These are phyloP conservation scores for Bruguiera sexangula DNA, from an alignment of 345 rosid genomes.

Conservation along the genomic window DNA sequence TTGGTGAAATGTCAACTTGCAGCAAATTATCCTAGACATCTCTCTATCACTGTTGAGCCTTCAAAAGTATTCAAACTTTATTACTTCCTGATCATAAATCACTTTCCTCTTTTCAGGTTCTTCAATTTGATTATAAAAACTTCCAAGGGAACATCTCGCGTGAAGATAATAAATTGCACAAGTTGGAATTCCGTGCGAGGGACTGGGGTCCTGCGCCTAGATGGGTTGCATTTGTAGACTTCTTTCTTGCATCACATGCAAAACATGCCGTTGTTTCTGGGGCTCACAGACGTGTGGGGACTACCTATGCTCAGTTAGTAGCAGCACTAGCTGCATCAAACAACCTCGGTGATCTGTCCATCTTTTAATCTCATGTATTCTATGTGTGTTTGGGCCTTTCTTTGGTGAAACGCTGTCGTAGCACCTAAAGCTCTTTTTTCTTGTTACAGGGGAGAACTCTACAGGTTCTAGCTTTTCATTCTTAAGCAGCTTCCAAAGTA, in stretches of 20 bases:
- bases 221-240: slow-evolving; percentile 99
- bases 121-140: slow-evolving; percentile 71
- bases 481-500: slow-evolving; percentile 86
- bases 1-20: neutral
- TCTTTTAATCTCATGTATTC: neutral
- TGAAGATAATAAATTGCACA: slow-evolving; percentile 33
- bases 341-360: slow-evolving; percentile 49
- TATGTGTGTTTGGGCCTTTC: neutral
- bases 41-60: neutral
- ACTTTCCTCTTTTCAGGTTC: slow-evolving; percentile 48
- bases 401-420: neutral
- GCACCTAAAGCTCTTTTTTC: slow-evolving; percentile 1
- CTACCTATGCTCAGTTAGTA: slow-evolving; percentile 87
- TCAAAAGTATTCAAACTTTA: neutral
- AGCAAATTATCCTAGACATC: no score
- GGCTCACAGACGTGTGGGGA: slow-evolving; percentile 87
- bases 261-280: slow-evolving; percentile 75
- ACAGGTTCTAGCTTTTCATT: slow-evolving; percentile 53
- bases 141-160: slow-evolving; percentile 59
- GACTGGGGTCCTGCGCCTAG: slow-evolving; percentile 99
- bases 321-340: slow-evolving; percentile 90
- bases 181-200: slow-evolving; percentile 64
- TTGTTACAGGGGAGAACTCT: slow-evolving; percentile 56
- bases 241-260: slow-evolving; percentile 89
- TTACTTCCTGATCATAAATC: slow-evolving; percentile 2